Base-by-base conservation (phyloP, 495 filamentous ascomycete species). In the Lasiosphaeriaceae sp. region DNA sequence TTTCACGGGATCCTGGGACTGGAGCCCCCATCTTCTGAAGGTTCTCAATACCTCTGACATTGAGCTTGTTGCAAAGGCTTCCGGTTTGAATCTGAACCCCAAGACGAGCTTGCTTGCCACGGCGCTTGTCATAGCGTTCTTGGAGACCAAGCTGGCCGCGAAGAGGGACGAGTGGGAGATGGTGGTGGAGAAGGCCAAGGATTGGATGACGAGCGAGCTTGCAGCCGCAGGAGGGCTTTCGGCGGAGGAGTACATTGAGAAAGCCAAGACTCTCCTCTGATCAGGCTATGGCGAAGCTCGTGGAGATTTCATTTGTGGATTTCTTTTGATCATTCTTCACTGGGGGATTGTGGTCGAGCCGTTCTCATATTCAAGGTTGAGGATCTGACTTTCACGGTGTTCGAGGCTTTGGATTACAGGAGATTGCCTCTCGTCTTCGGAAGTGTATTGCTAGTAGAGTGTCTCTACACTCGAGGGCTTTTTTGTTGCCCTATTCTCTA, bases 121-220 rank as follows among this genome's bases (percentile, higher is more conserved):
- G 7, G 63, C 77, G 14, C 51, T 83, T 39, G 81, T 74, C 9
- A 51, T 85, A 46, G 74, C 62, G 5, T 84, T 66, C 53, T 64
- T 87, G 34, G 71, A 79, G 62, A 57, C 45, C 26, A 74, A 70
- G 55, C 49, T 81, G 47, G 53, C 3, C 0, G 67, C 54, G 5
- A 63, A 74, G 48, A 64, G 69, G 65, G 77, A 76, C n/a, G 65
- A 71, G 21, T 86, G 83, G 84, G 80, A 82, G 61, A 69, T 86
- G 68, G 23, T 82, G 55, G 78, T 69, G 6, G 73, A 75, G 22
- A 83, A 82, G 67, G 80, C 77, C 2, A 65, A 29, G 58, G 62
- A 26, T 17, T 81, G 78, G 77, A 41, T 82, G 50, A 7, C 2
- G 35, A 19, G 6, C 31, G 58, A 50, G 34, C 22, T 17, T 0